Conservation (phyloP, 116 monocot species). For the Papilionanthe hybrid region DNA sequence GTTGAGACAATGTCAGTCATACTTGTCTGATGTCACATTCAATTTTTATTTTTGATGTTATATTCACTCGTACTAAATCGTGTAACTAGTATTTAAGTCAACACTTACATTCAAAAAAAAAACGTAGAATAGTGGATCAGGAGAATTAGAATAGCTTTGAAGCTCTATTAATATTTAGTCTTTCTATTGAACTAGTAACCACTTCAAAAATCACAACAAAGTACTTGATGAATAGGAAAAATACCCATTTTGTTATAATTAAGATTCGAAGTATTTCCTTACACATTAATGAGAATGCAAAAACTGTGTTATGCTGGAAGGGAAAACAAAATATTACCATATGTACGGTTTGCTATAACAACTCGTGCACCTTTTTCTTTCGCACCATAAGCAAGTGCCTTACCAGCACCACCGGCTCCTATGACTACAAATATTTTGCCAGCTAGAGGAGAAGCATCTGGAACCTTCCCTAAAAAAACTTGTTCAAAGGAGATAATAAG, state of each 20-base stretch:
- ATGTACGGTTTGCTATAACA: slow-evolving; percentile 89
- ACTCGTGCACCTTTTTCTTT: slow-evolving; percentile 94
- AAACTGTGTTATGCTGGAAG: neutral
- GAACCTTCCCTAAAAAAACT: slow-evolving; percentile 33
- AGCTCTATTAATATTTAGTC: too few species aligned
- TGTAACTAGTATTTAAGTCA: too few species aligned
- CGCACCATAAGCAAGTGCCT: slow-evolving; percentile 97
- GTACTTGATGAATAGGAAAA: neutral
- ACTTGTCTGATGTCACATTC: too few species aligned
- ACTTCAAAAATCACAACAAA: too few species aligned
- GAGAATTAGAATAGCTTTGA: too few species aligned
- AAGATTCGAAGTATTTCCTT: neutral
- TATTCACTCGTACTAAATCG: too few species aligned
- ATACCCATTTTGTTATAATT: neutral
- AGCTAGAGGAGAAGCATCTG: slow-evolving; percentile 65
- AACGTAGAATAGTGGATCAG: too few species aligned
- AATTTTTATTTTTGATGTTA: too few species aligned
- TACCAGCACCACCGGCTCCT: slow-evolving; percentile 99
- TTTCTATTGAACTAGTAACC: too few species aligned
- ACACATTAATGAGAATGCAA: neutral
- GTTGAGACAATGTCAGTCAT: too few species aligned
- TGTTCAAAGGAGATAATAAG: slow-evolving; percentile 12
- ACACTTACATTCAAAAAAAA: too few species aligned
- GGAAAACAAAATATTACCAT: slow-evolving; percentile 40
- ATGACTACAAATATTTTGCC: slow-evolving; percentile 81